Conservation (phyloP, 2,329 filamentous ascomycete genomes). For the Thielaviopsis musarum region DNA sequence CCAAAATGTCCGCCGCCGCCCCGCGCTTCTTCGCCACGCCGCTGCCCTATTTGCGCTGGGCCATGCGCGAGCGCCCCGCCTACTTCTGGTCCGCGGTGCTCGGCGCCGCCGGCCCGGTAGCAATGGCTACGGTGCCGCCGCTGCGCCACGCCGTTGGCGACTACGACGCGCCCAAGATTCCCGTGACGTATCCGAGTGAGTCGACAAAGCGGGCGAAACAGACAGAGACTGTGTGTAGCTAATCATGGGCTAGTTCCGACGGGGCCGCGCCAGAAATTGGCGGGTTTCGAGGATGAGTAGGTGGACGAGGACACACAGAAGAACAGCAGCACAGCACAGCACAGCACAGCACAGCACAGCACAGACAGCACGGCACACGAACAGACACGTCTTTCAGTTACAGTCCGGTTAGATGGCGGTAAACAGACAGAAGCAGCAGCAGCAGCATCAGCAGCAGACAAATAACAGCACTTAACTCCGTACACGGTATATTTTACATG, state of each 20-base stretch:
- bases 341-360: no score
- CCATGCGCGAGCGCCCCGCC: slow-evolving; percentile 71
- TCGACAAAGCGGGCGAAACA: no score
- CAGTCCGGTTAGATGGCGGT: no score
- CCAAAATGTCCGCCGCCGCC: slow-evolving; percentile 41
- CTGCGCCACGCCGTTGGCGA: slow-evolving; percentile 60
- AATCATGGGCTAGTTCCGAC: slow-evolving; percentile 30
- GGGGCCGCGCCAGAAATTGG: slow-evolving; percentile 41
- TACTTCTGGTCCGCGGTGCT: slow-evolving; percentile 77
- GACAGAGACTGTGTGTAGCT: no score
- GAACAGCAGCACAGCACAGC: no score
- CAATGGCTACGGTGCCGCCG: slow-evolving; percentile 55
- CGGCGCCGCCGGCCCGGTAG: slow-evolving; percentile 54
- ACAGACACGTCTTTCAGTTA: no score
- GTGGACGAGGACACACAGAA: no score
- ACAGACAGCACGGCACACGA: no score
- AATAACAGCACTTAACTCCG: no score
- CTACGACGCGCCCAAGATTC: slow-evolving; percentile 52
- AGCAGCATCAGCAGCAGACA: no score
- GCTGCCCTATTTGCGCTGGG: slow-evolving; percentile 74
- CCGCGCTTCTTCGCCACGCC: slow-evolving; percentile 75
- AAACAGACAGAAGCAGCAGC: no score
- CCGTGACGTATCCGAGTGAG: slow-evolving; percentile 86
- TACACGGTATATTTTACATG: no score
- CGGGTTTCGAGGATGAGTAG: slow-evolving; percentile 41